Evolutionary conservation across 108 stramenopile genomes (phyloP).

Genomic region (Bacterosira constricta): DNA sequence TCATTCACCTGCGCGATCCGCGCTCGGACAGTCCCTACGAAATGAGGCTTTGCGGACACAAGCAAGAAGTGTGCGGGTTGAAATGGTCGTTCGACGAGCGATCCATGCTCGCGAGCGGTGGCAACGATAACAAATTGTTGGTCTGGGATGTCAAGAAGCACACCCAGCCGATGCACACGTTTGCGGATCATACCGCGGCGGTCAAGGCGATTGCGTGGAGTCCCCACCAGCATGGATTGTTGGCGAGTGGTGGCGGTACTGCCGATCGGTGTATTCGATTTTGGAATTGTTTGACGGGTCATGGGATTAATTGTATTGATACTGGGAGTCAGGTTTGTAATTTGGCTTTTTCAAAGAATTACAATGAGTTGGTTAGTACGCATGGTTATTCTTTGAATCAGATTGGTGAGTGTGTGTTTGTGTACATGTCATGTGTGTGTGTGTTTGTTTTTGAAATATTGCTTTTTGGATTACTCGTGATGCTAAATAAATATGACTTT

Average conservation of each 20-base stretch:
- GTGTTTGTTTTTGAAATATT: background rate
- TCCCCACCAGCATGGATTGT: conserved; percentile 96
- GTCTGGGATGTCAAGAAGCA: conserved; percentile 93
- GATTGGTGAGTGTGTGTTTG: conserved; percentile 66
- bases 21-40: conserved; percentile 69
- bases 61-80: conserved; percentile 98
- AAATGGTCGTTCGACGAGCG: conserved; percentile 96
- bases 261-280: conserved; percentile 98
- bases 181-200: conserved; percentile 95
- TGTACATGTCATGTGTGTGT: background rate
- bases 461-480: no score
- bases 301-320: conserved; percentile 86
- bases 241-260: conserved; percentile 98
- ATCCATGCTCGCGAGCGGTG: conserved; percentile 89
- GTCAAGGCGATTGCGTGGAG: conserved; percentile 99
- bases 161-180: conserved; percentile 63
- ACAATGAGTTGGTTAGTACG: conserved; percentile 97
- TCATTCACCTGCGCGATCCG: conserved; percentile 91
- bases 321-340: conserved; percentile 99
- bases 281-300: conserved; percentile 95
- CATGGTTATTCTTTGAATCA: conserved; percentile 98
- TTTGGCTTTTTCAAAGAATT: conserved; percentile 94
- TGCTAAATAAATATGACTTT: background rate
- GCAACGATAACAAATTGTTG: conserved; percentile 98
- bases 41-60: conserved; percentile 79